Evolutionary conservation across 2,329 filamentous ascomycete species (phyloP), one percentile per base, ranked within the genome.

Genomic region (Pseudogymnoascus sp.): DNA sequence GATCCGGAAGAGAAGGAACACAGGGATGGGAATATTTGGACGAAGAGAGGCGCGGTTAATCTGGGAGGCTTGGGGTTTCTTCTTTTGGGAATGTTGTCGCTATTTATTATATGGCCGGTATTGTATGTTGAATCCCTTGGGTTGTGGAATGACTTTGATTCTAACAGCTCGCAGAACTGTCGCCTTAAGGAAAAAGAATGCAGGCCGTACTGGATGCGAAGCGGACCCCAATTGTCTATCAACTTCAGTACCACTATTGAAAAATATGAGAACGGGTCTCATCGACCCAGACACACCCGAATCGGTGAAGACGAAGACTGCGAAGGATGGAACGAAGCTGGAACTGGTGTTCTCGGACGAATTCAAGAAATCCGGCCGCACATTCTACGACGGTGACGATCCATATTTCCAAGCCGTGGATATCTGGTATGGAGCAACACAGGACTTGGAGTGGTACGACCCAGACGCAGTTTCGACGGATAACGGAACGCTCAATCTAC

Each of bases 341-440:
- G 80, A 83, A 37, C 76, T 90, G 37, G 86, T 87, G 78, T 89
- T 88, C 70, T 89, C 86, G 2, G 87, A 90, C 70, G 87, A 90
- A 70, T 90, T 90, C 73, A 88, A 88, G 66, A 80, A 74, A 1
- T 79, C 82, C 59, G 86, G 86, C 16, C 80, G 87, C 59, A 87
- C 86, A 2, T 90, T 90, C 69, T 90, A 89, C 70, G 81, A 85
- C 42, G 85, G 82, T 5, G 87, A 90, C 69, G 87, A 90, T 70
- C 81, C 87, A 0, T 90, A 80, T 70, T 89, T 85, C 69, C 81
- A 86, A 70, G 87, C 80, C 23, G 80, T 88, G 37, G 85, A 90
- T 72, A 77, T 89, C 56, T 89, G 86, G 86, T 90, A 90, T 70
- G 86, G 86, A 70, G 87, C 87, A 62, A 90, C 86, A 1, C 77